Conservation (phyloP, 345 rosid genomes). For the Pistacia integerrima region DNA sequence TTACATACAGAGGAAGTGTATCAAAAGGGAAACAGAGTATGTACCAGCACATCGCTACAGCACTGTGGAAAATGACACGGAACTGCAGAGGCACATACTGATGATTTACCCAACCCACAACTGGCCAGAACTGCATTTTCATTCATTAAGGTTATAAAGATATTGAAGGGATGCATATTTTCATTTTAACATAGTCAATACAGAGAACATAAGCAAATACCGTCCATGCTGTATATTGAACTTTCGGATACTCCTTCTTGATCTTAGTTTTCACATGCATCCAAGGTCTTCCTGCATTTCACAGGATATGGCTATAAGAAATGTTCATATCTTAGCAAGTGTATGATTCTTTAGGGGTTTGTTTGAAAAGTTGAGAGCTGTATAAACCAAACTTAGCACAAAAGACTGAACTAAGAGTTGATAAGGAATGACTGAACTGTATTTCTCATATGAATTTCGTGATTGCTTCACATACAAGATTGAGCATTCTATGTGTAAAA, state of each 20-base stretch:
- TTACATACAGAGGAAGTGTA: neutral
- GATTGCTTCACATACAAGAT: neutral
- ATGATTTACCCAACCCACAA: slow-evolving; percentile 89
- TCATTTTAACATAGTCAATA: slow-evolving; percentile 7
- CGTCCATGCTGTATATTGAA: slow-evolving; percentile 86
- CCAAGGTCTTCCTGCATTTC: slow-evolving; percentile 84
- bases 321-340: neutral
- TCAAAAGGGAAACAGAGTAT: neutral
- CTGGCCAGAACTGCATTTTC: slow-evolving; percentile 79
- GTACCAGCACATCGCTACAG: slow-evolving; percentile 78
- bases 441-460: neutral
- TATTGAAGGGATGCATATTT: neutral
- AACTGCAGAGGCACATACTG: slow-evolving; percentile 81
- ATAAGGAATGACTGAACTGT: neutral
- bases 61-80: slow-evolving; percentile 80
- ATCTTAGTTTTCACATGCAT: slow-evolving; percentile 67
- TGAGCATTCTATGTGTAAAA: neutral
- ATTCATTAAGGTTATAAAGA: slow-evolving; percentile 10
- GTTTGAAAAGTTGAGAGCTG: neutral
- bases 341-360: neutral
- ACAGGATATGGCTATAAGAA: too few relatives aligned
- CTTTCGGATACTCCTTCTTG: slow-evolving; percentile 71
- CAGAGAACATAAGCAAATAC: slow-evolving; percentile 34
- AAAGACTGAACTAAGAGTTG: neutral
- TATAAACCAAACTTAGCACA: neutral